These are phyloP conservation scores for Verticillium tricorpus DNA, from an alignment of 2,329 filamentous ascomycete species.

Conservation along the genomic window DNA sequence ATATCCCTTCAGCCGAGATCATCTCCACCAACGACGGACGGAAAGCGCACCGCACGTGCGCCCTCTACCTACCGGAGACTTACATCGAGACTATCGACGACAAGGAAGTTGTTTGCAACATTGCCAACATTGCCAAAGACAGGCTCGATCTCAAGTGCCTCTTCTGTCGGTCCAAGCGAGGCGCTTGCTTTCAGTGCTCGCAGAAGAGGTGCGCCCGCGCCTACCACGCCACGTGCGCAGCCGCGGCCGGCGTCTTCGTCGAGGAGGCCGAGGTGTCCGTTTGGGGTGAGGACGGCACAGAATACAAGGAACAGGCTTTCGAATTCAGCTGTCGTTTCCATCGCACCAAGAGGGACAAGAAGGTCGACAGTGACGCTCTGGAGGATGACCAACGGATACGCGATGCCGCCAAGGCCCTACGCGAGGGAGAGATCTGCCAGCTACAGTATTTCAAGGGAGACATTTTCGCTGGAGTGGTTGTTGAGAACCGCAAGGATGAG, in stretches of 20 bases:
- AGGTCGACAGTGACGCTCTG: constrained; percentile 61
- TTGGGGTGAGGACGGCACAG: constrained; percentile 83
- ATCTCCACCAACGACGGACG: constrained; percentile 83
- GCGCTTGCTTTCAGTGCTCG: constrained; percentile 96
- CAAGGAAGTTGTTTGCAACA: constrained; percentile 70
- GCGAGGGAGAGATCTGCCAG: constrained; percentile 75
- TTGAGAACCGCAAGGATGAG: constrained; percentile 77
- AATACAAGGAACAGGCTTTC: constrained; percentile 88
- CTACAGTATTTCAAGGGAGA: constrained; percentile 80
- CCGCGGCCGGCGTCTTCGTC: constrained; percentile 85
- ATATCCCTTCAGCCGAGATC: constrained; percentile 76
- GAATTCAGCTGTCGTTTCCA: constrained; percentile 96
- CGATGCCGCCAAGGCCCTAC: constrained; percentile 63
- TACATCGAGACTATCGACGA: constrained; percentile 71
- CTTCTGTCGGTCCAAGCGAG: constrained; percentile 88
- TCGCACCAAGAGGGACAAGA: constrained; percentile 78
- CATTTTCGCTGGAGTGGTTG: constrained; percentile 84
- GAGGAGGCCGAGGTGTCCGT: constrained; percentile 83
- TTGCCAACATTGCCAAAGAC: constrained; percentile 77
- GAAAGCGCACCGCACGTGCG: constrained; percentile 83
- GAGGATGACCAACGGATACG: constrained; percentile 67
- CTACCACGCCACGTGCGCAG: constrained; percentile 93
- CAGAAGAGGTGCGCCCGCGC: constrained; percentile 89
- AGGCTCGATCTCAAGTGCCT: constrained; percentile 90
- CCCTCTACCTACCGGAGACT: constrained; percentile 87